Evolutionary conservation across 345 rosid genomes (phyloP).

Genomic region (Brassica napus): Da-Ae NC_063449.1:46818501-46819000

Average conservation of each 20-base stretch:
- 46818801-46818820: slow-evolving; percentile 16
- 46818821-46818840: slow-evolving; percentile 1
- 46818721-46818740: background rate
- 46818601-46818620: background rate
- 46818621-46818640: background rate
- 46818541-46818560: background rate
- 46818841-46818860: slow-evolving; percentile 8
- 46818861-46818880: slow-evolving; percentile 1
- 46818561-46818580: background rate
- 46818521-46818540: background rate
- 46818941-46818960: slow-evolving; percentile 8
- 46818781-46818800: background rate
- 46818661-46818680: background rate
- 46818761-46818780: background rate
- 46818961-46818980: slow-evolving; percentile 16
- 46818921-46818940: slow-evolving; percentile 15
- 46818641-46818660: background rate
- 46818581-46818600: background rate
- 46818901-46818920: slow-evolving; percentile 1
- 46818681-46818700: background rate
- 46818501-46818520: background rate
- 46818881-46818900: slow-evolving; percentile 1
- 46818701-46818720: background rate
- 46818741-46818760: background rate
- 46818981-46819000: background rate